Conservation (phyloP, 1,284 basidiomycete species). For the Cerrena zonata region DNA sequence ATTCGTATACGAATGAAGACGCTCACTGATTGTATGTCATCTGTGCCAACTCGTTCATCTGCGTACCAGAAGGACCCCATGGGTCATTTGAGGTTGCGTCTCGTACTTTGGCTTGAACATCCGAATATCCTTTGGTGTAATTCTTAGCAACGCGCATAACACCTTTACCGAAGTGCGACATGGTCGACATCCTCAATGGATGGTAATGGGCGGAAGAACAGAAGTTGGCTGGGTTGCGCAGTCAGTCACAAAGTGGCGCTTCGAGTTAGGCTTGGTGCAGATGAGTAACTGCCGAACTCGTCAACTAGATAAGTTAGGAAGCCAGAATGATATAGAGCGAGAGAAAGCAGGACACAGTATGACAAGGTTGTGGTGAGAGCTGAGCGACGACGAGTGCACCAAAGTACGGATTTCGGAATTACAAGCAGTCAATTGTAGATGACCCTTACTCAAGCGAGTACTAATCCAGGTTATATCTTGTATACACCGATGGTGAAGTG, state of each 20-base stretch:
- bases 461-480: background rate
- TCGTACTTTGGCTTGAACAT: slow-evolving; percentile 90
- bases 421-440: background rate
- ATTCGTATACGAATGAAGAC: background rate
- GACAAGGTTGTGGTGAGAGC: background rate
- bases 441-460: background rate
- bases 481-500: slow-evolving; percentile 69
- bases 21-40: slow-evolving; percentile 91
- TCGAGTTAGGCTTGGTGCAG: background rate
- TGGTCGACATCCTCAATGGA: slow-evolving; percentile 25
- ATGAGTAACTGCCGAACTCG: background rate
- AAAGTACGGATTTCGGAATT: background rate
- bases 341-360: background rate
- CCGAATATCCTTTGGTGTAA: slow-evolving; percentile 92
- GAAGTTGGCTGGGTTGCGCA: background rate
- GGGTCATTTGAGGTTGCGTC: slow-evolving; percentile 99
- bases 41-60: slow-evolving; percentile 99
- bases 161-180: slow-evolving; percentile 74
- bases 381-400: background rate
- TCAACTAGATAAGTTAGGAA: no score
- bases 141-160: slow-evolving; percentile 87
- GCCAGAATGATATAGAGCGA: no score
- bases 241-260: background rate
- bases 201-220: background rate
- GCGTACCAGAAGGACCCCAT: slow-evolving; percentile 95